Evolutionary conservation across 441 rosid species (phyloP).

Genomic region (Adansonia grandidieri): DNA sequence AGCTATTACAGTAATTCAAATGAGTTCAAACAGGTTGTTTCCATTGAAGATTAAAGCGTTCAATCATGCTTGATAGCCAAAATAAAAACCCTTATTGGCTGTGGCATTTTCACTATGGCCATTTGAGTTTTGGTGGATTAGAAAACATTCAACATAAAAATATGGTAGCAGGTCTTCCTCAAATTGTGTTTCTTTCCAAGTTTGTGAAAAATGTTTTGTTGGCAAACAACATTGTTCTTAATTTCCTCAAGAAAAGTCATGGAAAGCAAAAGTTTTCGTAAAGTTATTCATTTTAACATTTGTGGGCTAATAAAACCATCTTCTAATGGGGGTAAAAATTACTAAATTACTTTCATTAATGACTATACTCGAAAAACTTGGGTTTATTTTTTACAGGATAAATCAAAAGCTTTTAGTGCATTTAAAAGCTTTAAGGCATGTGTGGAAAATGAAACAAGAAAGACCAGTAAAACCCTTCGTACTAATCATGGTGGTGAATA

Average conservation of each 20-base stretch:
- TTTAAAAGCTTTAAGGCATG: not conserved
- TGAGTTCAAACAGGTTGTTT: slow-evolving; percentile 2
- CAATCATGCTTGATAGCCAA: not conserved
- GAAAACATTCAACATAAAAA: not conserved
- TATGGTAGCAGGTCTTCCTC: slow-evolving; percentile 9
- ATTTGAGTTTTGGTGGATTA: not conserved
- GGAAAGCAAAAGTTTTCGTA: not conserved
- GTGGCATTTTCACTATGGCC: not conserved
- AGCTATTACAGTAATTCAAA: not conserved
- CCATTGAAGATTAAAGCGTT: not conserved
- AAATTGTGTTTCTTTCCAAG: not conserved
- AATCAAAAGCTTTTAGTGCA: not conserved
- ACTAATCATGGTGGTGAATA: not conserved
- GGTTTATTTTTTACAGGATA: not conserved
- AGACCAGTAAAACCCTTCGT: not conserved
- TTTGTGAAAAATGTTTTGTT: not conserved
- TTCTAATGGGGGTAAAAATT: not conserved
- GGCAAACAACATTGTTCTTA: not conserved
- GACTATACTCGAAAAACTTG: not conserved
- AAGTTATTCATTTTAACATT: not conserved
- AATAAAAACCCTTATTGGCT: not conserved
- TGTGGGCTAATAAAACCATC: slow-evolving; percentile 1
- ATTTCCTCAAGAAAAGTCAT: slow-evolving; percentile 1
- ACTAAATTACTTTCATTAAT: not conserved
- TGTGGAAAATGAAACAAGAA: not conserved